These are phyloP conservation scores for Didymella keratinophila DNA, from an alignment of 2,329 filamentous ascomycete genomes.

Conservation along the genomic window DNA sequence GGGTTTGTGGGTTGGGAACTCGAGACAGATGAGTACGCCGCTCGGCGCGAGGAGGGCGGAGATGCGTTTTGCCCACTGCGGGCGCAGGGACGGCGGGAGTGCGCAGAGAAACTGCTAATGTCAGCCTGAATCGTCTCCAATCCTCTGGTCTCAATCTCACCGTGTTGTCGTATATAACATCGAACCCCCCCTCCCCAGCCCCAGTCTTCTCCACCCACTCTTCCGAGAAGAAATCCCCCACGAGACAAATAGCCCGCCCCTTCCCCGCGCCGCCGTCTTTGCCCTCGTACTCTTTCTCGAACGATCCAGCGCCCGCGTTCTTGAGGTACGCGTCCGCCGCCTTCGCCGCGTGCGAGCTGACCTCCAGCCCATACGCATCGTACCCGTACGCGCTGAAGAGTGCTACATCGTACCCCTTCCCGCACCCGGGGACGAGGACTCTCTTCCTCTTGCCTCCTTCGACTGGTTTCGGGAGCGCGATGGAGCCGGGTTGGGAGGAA, in stretches of 20 bases:
- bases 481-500: constrained; percentile 25
- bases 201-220: constrained; percentile 57
- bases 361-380: constrained; percentile 78
- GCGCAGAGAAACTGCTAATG: constrained; percentile 66
- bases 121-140: not conserved
- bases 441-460: constrained; percentile 53
- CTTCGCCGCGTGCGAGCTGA: constrained; percentile 60
- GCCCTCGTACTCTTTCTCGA: constrained; percentile 53
- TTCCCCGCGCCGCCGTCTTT: constrained; percentile 55
- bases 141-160: constrained; percentile 36
- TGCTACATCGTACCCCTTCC: constrained; percentile 80
- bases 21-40: constrained; percentile 70
- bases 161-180: constrained; percentile 71
- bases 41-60: constrained; percentile 60
- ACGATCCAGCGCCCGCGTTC: constrained; percentile 41
- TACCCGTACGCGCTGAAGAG: constrained; percentile 78
- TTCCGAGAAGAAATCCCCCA: constrained; percentile 72
- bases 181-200: constrained; percentile 59
- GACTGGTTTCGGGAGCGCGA: constrained; percentile 46
- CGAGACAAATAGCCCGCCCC: constrained; percentile 65
- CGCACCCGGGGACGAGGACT: constrained; percentile 83
- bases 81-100: constrained; percentile 62
- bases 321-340: constrained; percentile 56
- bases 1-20: constrained; percentile 79
- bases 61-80: constrained; percentile 65